A percentile compares a stretch with the other conserved stretches of the same genome.
phyloP scores from a whole-genome alignment of 805 yeast species.

The Lipomyces japonicus region DNA sequence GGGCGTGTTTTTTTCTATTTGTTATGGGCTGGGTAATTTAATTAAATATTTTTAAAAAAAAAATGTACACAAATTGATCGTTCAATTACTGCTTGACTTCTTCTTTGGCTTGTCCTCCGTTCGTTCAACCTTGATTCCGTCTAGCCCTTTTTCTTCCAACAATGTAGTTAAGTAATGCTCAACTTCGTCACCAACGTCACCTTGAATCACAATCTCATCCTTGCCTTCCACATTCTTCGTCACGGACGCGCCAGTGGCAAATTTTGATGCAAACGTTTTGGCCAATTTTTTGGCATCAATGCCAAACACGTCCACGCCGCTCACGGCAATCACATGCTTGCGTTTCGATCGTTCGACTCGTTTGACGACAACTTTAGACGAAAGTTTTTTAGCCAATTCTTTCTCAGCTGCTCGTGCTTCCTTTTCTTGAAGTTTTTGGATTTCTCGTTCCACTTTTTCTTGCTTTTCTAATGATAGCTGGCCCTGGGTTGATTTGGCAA shows the following conservation, averaged over 20 bases:
- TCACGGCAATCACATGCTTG: constrained; percentile 78
- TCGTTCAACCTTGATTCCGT: constrained; percentile 84
- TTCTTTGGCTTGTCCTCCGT: constrained; percentile 77
- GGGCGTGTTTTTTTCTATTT: neutral
- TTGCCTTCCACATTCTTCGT: constrained; percentile 86
- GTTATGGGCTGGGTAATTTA: neutral
- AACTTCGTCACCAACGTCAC: constrained; percentile 91
- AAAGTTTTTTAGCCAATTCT: constrained; percentile 69
- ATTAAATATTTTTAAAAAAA: neutral
- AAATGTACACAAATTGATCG: neutral
- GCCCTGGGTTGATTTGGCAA: constrained; percentile 44
- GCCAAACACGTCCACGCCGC: constrained; percentile 84
- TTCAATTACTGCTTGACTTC: constrained; percentile 40
- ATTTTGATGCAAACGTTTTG: constrained; percentile 86
- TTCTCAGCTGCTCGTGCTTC: constrained; percentile 74
- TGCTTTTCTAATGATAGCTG: constrained; percentile 75
- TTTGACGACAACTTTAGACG: constrained; percentile 78
- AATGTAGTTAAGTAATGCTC: constrained; percentile 67
- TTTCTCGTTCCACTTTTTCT: constrained; percentile 73
- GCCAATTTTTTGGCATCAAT: constrained; percentile 87
- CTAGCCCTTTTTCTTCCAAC: constrained; percentile 75
- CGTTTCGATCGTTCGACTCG: constrained; percentile 87
- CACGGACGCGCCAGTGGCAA: constrained; percentile 94
- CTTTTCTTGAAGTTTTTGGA: constrained; percentile 68
- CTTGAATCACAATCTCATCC: constrained; percentile 89